A percentile compares a stretch with the other conserved stretches of the same genome.
phyloP scores from a whole-genome alignment of 768 basidiomycete species.

The Suillus lakei region DNA sequence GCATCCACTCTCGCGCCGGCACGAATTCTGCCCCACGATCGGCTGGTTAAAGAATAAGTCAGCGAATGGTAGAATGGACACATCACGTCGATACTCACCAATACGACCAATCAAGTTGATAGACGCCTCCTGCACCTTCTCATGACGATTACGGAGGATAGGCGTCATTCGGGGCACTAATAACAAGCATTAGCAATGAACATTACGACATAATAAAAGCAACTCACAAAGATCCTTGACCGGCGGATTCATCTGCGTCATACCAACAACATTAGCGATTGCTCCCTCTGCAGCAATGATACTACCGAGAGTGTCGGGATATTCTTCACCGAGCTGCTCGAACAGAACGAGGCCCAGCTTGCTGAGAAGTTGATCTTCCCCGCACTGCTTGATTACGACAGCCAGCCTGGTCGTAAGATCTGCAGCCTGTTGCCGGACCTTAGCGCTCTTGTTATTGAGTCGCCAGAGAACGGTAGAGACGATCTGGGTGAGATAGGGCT shows the following conservation, averaged over 20 bases:
- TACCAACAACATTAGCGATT: conserved; percentile 99
- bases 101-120: conserved; percentile 99
- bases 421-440: conserved; percentile 99
- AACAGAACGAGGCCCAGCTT: conserved; percentile 97
- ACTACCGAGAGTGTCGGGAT: conserved; percentile 98
- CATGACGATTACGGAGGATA: conserved; percentile 98
- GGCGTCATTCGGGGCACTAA: conserved; percentile 99
- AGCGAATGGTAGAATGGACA: background rate
- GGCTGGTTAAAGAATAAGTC: conserved; percentile 46
- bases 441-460: conserved; percentile 98
- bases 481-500: conserved; percentile 98
- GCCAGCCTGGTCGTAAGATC: conserved; percentile 95
- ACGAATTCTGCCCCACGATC: conserved; percentile 99
- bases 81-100: conserved; percentile 38
- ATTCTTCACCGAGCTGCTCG: conserved; percentile 99
- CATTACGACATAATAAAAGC: background rate
- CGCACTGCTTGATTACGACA: conserved; percentile 98
- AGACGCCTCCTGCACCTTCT: conserved; percentile 99
- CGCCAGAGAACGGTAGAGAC: conserved; percentile 99
- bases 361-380: conserved; percentile 93
- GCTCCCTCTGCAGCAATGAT: conserved; percentile 99
- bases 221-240: conserved; percentile 95
- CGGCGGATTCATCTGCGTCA: conserved; percentile 99
- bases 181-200: conserved; percentile 11
- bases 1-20: conserved; percentile 99